Conservation (phyloP, 108 stramenopile species). For the Skeletonema grethae region DNA sequence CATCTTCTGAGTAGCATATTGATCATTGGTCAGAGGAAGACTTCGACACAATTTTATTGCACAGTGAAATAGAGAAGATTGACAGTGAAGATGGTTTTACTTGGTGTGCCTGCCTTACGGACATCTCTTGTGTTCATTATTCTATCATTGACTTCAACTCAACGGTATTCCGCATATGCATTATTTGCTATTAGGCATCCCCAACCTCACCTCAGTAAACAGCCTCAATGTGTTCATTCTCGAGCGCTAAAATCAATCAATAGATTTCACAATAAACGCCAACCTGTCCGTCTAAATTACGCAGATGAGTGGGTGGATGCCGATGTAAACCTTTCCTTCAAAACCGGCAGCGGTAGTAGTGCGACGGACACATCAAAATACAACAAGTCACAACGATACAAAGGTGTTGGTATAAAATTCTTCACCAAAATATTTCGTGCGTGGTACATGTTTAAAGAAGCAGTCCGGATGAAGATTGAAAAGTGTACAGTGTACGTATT, state of each 20-base stretch:
- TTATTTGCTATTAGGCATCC: neutral
- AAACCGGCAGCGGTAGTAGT: neutral
- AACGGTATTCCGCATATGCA: neutral
- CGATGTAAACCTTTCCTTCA: conserved; percentile 29
- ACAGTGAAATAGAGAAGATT: too few relatives aligned
- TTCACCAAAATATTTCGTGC: conserved; percentile 1
- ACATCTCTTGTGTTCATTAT: conserved; percentile 2
- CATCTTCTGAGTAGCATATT: too few relatives aligned
- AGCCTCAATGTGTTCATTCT: neutral
- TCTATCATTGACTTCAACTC: neutral
- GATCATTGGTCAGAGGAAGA: too few relatives aligned
- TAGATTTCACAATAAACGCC: neutral
- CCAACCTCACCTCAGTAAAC: neutral
- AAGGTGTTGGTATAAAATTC: neutral
- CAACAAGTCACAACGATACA: neutral
- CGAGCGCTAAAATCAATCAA: neutral
- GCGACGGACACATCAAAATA: neutral
- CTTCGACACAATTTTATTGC: too few relatives aligned
- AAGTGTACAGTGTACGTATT: conserved; percentile 62
- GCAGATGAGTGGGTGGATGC: conserved; percentile 40
- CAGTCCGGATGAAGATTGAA: conserved; percentile 24
- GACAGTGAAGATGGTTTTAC: neutral
- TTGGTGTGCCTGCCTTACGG: neutral
- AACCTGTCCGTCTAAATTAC: conserved; percentile 9
- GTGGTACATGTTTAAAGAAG: conserved; percentile 2